Evolutionary conservation across 345 rosid species (phyloP), one percentile per base, ranked within the genome.

Genomic region (Geranium brycei): DNA sequence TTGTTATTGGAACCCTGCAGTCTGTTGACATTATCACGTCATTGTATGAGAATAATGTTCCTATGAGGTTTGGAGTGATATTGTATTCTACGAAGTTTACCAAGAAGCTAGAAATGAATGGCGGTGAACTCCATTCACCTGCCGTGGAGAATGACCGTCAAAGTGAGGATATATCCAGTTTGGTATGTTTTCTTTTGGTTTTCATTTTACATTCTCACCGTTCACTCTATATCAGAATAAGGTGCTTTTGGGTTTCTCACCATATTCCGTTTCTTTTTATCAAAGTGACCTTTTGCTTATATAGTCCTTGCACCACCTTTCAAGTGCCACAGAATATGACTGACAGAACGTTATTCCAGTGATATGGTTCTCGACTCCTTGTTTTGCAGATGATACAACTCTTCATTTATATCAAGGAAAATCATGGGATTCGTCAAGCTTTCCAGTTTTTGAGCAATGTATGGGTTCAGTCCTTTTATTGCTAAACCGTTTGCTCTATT

Each of bases 401-500:
- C 65, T 93, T 93, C 78, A 62, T 80, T 63, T 87, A 90, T 79
- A 72, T 85, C 69, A 81, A 93, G 82, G 96, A 92, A 79, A 89
- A 86, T 77, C 79, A 85, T 57, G 95, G 89, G 72, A 82, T 72
- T 61, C 84, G 61, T 66, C 75, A 83, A 66, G 97, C 99, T 78
- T 88, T 93, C 73, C 87, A 81, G 79, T 93, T 93, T 76, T 70
- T 93, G 76, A 84, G 87, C 80, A 82, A 84, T 78, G 99, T 93
- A 84, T 40, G 86, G 16, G 59, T 73, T 68, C 59, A 56, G 59
- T 71, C 66, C 63, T 61, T 62, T 5, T 64, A 32, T 35, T 59
- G 58, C 53, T 35, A 57, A 14, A 16, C 58, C 72, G 58, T 28
- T 60, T n/a, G 51, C 72, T 17, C 15, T 40, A 7, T 71, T 51